These are phyloP conservation scores for Prunus persica DNA, from an alignment of 306 rosid species.

Conservation along the genomic window DNA sequence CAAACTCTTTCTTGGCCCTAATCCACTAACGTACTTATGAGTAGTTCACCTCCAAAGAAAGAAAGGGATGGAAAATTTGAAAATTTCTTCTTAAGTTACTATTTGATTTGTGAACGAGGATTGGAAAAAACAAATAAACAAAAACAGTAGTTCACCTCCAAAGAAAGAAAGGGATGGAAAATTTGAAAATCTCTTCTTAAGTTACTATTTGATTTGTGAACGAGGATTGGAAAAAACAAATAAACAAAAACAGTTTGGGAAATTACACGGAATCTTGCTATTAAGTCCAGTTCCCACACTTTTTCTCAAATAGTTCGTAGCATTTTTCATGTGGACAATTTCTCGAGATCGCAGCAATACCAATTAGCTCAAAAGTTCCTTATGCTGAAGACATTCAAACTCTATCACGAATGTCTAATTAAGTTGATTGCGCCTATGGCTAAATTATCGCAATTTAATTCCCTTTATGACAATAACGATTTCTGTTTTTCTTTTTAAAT, in stretches of 20 bases:
- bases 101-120: background rate
- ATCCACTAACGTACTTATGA: background rate
- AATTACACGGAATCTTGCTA: background rate
- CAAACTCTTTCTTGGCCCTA: background rate
- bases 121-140: no score
- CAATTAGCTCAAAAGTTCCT: background rate
- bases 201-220: background rate
- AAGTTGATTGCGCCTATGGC: no score
- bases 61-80: background rate
- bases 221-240: no score
- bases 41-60: background rate
- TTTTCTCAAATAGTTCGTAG: background rate
- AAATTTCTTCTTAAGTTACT: background rate
- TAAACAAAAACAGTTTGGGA: background rate
- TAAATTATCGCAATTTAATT: background rate
- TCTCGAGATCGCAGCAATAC: background rate
- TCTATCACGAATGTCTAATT: background rate
- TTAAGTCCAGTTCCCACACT: background rate
- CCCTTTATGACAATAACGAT: background rate
- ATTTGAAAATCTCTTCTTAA: background rate
- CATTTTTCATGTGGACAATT: background rate
- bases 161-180: background rate
- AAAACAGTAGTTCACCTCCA: background rate
- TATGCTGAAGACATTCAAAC: background rate
- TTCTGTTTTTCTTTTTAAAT: slow-evolving; percentile 1